Conservation (phyloP, 2,329 filamentous ascomycete genomes). For the Bipolaris gigantea region DNA sequence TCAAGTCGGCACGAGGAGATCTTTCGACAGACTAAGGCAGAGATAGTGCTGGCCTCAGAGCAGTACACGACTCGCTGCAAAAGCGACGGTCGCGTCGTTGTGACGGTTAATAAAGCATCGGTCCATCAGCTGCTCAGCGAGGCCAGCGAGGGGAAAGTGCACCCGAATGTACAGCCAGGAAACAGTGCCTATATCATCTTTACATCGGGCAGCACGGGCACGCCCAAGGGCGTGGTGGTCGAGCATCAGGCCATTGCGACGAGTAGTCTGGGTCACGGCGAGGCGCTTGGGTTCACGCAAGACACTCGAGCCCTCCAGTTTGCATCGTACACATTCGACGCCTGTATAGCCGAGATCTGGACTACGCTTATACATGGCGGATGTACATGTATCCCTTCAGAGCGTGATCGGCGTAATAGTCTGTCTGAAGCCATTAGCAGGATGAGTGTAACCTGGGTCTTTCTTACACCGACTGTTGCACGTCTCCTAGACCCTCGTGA, state of each 20-base stretch:
- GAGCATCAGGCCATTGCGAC: not conserved
- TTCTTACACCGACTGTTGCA: slow-evolving; percentile 6
- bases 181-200: slow-evolving; percentile 59
- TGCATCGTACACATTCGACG: slow-evolving; percentile 61
- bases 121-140: not conserved
- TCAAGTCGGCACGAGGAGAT: slow-evolving; percentile 32
- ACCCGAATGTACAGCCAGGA: not conserved
- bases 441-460: no score
- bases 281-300: not conserved
- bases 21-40: slow-evolving; percentile 15
- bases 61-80: not conserved
- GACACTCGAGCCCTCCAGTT: slow-evolving; percentile 48
- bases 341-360: slow-evolving; percentile 59
- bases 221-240: slow-evolving; percentile 67
- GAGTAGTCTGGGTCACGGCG: not conserved
- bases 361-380: slow-evolving; percentile 51
- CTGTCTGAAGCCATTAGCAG: slow-evolving; percentile 29
- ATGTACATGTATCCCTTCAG: slow-evolving; percentile 53
- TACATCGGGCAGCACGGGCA: slow-evolving; percentile 76
- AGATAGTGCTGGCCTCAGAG: not conserved
- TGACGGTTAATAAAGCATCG: not conserved
- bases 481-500: slow-evolving; percentile 8
- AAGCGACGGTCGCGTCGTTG: not conserved
- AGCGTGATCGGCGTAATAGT: slow-evolving; percentile 53
- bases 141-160: not conserved